Conservation (phyloP, 2,329 filamentous ascomycete genomes). For the Neopestalotiopsis sp. region DNA sequence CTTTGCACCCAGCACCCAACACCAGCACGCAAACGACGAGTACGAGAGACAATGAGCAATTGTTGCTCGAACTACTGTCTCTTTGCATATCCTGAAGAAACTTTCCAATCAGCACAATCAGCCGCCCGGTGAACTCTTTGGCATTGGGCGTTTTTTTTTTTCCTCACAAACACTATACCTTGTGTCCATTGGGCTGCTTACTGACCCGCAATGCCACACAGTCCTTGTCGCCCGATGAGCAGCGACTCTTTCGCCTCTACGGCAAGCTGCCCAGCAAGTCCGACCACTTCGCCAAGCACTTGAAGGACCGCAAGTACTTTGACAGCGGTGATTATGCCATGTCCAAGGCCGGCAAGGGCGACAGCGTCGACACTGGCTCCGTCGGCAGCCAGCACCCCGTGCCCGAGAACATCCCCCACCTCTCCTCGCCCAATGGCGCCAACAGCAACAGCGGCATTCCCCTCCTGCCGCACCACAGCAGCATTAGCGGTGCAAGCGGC, state of each 20-base stretch:
- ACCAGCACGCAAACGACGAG: not conserved
- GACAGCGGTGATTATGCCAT: constrained; percentile 96
- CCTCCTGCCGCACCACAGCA: constrained; percentile 83
- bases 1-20: not conserved
- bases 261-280: constrained; percentile 97
- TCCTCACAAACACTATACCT: not conserved
- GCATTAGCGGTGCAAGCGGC: constrained; percentile 46
- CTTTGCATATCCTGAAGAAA: not conserved
- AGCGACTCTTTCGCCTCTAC: constrained; percentile 94
- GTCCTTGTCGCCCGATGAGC: constrained; percentile 93
- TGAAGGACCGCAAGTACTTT: constrained; percentile 99
- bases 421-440: constrained; percentile 74
- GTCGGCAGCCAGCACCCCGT: constrained; percentile 95
- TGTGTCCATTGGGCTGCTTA: not conserved
- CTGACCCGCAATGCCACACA: constrained; percentile 43
- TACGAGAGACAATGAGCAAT: not conserved
- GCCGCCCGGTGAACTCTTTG: not conserved
- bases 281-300: constrained; percentile 95
- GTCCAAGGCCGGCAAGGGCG: constrained; percentile 95
- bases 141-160: not conserved
- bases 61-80: not conserved
- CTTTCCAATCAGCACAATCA: not conserved
- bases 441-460: constrained; percentile 91
- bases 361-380: constrained; percentile 89
- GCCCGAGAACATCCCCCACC: constrained; percentile 93